These are phyloP conservation scores for Kandelia obovata DNA, from an alignment of 345 rosid genomes.

Conservation along the genomic window DNA sequence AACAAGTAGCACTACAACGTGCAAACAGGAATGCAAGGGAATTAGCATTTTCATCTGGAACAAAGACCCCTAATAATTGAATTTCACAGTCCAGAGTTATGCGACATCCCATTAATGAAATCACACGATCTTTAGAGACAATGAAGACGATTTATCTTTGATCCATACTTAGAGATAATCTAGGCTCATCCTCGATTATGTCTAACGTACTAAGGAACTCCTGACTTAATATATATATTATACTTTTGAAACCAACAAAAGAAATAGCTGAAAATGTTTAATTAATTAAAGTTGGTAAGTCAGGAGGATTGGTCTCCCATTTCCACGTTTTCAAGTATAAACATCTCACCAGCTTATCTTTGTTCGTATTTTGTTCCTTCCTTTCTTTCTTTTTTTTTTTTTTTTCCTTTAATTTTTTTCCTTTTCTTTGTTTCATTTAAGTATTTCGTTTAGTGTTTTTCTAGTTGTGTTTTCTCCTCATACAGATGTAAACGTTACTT, in stretches of 20 bases:
- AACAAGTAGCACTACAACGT: no score
- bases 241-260: background rate
- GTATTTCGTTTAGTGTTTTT: background rate
- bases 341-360: background rate
- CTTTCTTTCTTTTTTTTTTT: background rate
- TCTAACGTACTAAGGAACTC: slow-evolving; percentile 2
- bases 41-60: no score
- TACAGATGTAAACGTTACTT: slow-evolving; percentile 29
- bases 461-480: slow-evolving; percentile 19
- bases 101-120: no score
- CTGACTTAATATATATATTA: no score
- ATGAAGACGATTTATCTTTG: slow-evolving; percentile 10
- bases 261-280: background rate
- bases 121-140: background rate
- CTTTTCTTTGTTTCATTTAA: background rate
- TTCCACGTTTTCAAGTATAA: background rate
- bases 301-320: no score
- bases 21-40: no score
- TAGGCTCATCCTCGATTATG: slow-evolving; percentile 13
- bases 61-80: no score
- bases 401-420: background rate
- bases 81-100: no score
- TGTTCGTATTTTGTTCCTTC: background rate
- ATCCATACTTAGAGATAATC: slow-evolving; percentile 12
- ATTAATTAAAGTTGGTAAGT: no score